Percentiles rank a stretch among this genome's conserved stretches.
These are phyloP conservation scores for Picea engelmannii DNA, from an alignment of 83 land plant genomes.

Conservation along the genomic window DNA sequence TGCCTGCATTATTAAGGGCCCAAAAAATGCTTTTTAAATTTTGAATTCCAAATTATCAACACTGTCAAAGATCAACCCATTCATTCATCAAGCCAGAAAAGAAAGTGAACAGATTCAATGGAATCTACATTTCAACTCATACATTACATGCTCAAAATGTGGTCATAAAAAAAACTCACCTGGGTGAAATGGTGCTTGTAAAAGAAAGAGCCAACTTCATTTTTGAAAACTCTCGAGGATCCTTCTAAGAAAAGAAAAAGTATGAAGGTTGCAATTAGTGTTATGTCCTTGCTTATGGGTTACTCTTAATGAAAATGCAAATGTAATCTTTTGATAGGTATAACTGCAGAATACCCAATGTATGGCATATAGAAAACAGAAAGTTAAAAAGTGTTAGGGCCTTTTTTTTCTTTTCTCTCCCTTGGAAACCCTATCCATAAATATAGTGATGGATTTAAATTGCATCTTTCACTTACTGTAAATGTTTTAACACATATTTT, in stretches of 20 bases:
- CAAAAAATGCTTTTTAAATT: background rate
- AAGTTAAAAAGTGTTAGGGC: background rate
- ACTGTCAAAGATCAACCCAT: background rate
- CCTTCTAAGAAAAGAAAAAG: background rate
- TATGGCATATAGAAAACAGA: background rate
- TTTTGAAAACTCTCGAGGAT: slow-evolving; percentile 1
- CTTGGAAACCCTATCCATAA: background rate
- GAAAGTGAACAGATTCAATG: background rate
- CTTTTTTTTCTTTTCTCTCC: too few species aligned
- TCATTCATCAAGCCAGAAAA: background rate
- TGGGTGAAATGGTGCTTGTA: background rate
- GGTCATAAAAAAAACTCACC: background rate
- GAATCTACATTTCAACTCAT: background rate
- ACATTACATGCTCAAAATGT: background rate
- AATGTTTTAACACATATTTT: background rate
- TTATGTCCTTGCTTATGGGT: background rate
- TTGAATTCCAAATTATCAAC: background rate
- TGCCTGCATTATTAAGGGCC: slow-evolving; percentile 4
- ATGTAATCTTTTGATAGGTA: background rate
- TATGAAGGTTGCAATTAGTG: background rate
- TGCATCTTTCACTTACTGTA: background rate
- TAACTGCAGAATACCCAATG: background rate
- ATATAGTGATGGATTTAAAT: background rate
- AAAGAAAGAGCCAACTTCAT: background rate
- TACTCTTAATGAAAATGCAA: background rate